Evolutionary conservation across 2,329 filamentous ascomycete species (phyloP), one percentile per base, ranked within the genome.

Genomic region (Cytospora leucostoma): DNA sequence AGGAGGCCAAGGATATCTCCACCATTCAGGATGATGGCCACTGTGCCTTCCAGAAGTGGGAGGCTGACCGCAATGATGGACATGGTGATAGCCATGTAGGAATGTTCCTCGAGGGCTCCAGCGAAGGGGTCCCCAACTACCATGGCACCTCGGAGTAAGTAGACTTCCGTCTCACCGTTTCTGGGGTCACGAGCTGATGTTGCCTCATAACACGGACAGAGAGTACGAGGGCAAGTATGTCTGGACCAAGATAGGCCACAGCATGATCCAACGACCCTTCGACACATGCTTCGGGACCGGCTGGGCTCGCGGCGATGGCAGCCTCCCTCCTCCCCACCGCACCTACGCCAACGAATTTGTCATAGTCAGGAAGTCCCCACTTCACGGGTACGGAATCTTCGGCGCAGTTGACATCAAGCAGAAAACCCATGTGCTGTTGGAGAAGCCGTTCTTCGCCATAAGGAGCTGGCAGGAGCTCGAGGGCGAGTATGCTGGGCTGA

Each of bases 341-440:
- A 40, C 19, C n/a, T 79, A 75, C 47, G 58, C 71, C 27, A 83
- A 82, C 63, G 69, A 72, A 0, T 75, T 68, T 62, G 77, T 85
- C 47, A 67, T 74, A 12, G 68, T 85, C 7, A 74, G 71, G 3
- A 68, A 68, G 11, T 83, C 81, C 0, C 55, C 65, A 0, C 71
- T 80, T 1, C 76, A 77, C 0, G 82, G 82, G 1, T 75, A 77
- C 52, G 83, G 83, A 0, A 77, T 75, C 0, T 83, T 84, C 54
- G 82, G 83, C 0, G 66, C 68, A 0, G 69, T 68, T 6, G 71
- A 76, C 7, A 73, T 85, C 12, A 66, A 66, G 19, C 56, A 67
- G 0, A 75, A 75, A 40, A 75, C 80, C 40, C 67, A 73, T 1
- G 76, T 85, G 10, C 75, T 84, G 0, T 67, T 75, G 0, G 83